Percentiles rank a stretch among this genome's conserved stretches.
Conservation (phyloP, 2,329 filamentous ascomycete genomes). For the Dactylella cylindrospora region DNA sequence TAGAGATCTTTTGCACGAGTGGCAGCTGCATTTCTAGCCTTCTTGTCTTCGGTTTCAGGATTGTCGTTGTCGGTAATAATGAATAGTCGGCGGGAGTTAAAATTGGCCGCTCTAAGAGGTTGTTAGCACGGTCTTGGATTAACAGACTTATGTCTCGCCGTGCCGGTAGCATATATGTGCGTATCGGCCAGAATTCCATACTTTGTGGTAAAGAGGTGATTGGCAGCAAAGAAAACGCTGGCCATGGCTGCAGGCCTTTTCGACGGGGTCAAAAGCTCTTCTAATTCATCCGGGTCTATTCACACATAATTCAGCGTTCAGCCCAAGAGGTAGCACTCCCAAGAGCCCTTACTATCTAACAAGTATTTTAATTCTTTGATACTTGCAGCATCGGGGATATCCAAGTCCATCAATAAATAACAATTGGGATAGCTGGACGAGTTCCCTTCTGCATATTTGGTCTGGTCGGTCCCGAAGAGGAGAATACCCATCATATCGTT, state of each 20-base stretch:
- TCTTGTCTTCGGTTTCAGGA: slow-evolving; percentile 73
- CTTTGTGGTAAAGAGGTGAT: slow-evolving; percentile 93
- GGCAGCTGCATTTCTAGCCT: slow-evolving; percentile 71
- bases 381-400: slow-evolving; percentile 81
- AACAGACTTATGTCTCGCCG: neutral
- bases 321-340: neutral
- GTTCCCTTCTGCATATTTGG: slow-evolving; percentile 70
- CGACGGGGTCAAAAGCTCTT: slow-evolving; percentile 69
- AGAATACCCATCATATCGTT: slow-evolving; percentile 97
- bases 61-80: slow-evolving; percentile 93
- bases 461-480: slow-evolving; percentile 84
- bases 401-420: slow-evolving; percentile 84
- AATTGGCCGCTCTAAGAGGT: slow-evolving; percentile 69
- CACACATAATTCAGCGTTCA: neutral
- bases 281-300: slow-evolving; percentile 68
- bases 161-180: neutral
- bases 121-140: slow-evolving; percentile 14
- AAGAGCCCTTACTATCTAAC: slow-evolving; percentile 59
- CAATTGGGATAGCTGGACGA: slow-evolving; percentile 77
- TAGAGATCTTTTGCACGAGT: slow-evolving; percentile 93
- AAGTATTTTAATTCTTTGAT: slow-evolving; percentile 76
- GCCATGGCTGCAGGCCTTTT: slow-evolving; percentile 74
- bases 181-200: slow-evolving; percentile 1
- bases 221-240: slow-evolving; percentile 89
- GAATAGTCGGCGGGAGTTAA: slow-evolving; percentile 88